These are phyloP conservation scores for Pestalotiopsis sp. DNA, from an alignment of 2,329 filamentous ascomycete genomes.

Conservation along the genomic window DNA sequence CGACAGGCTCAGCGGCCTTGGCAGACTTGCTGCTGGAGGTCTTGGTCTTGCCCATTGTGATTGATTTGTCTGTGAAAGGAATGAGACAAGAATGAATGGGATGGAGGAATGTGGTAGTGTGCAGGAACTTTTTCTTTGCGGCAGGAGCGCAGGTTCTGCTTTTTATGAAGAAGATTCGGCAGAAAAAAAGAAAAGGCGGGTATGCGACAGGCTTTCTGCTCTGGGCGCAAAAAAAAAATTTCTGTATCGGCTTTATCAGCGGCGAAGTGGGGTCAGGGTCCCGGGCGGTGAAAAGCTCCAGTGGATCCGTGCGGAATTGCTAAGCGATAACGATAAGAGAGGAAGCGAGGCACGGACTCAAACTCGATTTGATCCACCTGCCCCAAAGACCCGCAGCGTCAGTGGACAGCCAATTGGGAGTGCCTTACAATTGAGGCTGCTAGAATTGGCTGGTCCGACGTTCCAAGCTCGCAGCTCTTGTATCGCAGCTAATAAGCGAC, in stretches of 20 bases:
- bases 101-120: conserved; percentile 17
- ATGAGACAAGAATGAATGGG: conserved; percentile 14
- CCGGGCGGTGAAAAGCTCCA: conserved; percentile 12
- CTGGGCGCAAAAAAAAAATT: conserved; percentile 8
- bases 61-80: conserved; percentile 18
- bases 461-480: conserved; percentile 1
- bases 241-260: conserved; percentile 8
- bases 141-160: not conserved
- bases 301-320: not conserved
- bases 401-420: not conserved
- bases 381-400: not conserved
- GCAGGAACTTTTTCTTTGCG: not conserved
- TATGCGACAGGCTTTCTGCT: conserved; percentile 2
- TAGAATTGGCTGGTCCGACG: not conserved
- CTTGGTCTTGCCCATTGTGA: conserved; percentile 68
- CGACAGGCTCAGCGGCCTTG: conserved; percentile 51
- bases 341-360: not conserved
- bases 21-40: conserved; percentile 54
- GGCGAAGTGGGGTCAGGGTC: conserved; percentile 8
- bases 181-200: conserved; percentile 18
- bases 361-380: not conserved
- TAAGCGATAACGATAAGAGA: conserved; percentile 7
- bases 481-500: not conserved
- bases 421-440: conserved; percentile 9
- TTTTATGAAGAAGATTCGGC: not conserved